Evolutionary conservation across 805 yeast species (phyloP), one percentile per base, ranked within the genome.

Genomic region (Starmera quercuum): DNA sequence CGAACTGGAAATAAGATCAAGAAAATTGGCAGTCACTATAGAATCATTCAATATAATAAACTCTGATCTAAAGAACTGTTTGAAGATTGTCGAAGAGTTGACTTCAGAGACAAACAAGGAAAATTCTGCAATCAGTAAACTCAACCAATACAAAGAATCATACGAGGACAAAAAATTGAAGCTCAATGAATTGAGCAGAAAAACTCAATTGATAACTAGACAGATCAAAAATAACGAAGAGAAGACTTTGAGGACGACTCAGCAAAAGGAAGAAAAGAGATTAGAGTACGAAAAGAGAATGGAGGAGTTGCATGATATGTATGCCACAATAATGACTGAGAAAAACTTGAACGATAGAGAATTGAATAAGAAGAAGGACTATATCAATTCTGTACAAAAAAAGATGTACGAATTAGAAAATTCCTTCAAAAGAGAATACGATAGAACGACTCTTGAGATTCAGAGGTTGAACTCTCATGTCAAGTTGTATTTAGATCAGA

Each of bases 11-110:
- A 33, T 39, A 11, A 63, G 71, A 40, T 64, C 72, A 30, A 59
- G 74, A 32, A 74, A 75, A 43, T 52, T 78, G 14, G 57, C 69
- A 2, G 58, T 65, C 2, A 68, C 88, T 0, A 61, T 73, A 8
- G 82, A 77, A 32, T 68, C 86, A 0, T 68, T 83, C 37, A 69
- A 66, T 30, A 64, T 42, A 9, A 37, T 51, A 6, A 40, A 45
- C 10, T 30, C 31, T 16, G 54, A 49, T 24, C 30, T 51, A 17
- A 46, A 36, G 18, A 34, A 29, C 20, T 45, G 50, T 20, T 25
- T 42, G 18, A 47, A 42, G 23, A 28, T 45, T 3, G 40, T 49
- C 4, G 47, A 48, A 16, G 54, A 49, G 24, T 30, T 51, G 5
- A 34, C 38, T 4, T 17, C 23, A 6, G 54, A 47, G 13, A 16